Evolutionary conservation across 2,329 filamentous ascomycete genomes (phyloP).

Genomic region (Hypomyces perniciosus): DNA sequence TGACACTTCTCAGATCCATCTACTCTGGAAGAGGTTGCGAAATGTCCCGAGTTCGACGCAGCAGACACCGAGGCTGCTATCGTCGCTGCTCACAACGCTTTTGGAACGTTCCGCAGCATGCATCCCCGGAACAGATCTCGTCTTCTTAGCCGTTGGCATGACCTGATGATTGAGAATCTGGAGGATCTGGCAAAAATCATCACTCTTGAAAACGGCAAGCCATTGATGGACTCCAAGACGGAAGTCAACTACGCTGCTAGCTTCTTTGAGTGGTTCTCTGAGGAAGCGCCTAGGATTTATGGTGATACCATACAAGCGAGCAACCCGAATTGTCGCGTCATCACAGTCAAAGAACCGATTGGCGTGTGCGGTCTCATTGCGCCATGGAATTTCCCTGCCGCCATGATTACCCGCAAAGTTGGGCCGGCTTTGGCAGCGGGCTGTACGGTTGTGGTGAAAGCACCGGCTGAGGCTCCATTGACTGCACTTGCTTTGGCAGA

Average conservation of each 20-base stretch:
- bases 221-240: slow-evolving; percentile 52
- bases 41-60: neutral
- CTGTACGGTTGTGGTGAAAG: slow-evolving; percentile 67
- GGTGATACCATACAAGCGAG: too few species aligned
- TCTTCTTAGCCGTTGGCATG: slow-evolving; percentile 54
- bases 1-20: too few species aligned
- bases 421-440: slow-evolving; percentile 60
- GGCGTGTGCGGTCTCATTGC: slow-evolving; percentile 41
- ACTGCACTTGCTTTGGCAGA: slow-evolving; percentile 63
- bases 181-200: slow-evolving; percentile 63
- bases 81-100: slow-evolving; percentile 53
- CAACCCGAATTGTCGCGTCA: slow-evolving; percentile 49
- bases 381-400: slow-evolving; percentile 58
- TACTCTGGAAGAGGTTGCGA: neutral
- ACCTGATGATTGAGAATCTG: slow-evolving; percentile 59
- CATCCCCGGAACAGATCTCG: slow-evolving; percentile 54
- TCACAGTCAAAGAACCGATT: slow-evolving; percentile 28
- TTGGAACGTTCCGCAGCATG: slow-evolving; percentile 56
- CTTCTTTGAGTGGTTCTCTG: slow-evolving; percentile 60
- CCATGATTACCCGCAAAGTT: slow-evolving; percentile 43
- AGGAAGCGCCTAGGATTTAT: slow-evolving; percentile 51
- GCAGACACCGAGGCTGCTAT: slow-evolving; percentile 66
- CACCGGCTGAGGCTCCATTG: slow-evolving; percentile 65
- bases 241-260: slow-evolving; percentile 53
- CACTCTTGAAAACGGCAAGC: slow-evolving; percentile 68